Evolutionary conservation across 768 basidiomycete genomes (phyloP).

Genomic region (Lactifluus rugatus): DNA sequence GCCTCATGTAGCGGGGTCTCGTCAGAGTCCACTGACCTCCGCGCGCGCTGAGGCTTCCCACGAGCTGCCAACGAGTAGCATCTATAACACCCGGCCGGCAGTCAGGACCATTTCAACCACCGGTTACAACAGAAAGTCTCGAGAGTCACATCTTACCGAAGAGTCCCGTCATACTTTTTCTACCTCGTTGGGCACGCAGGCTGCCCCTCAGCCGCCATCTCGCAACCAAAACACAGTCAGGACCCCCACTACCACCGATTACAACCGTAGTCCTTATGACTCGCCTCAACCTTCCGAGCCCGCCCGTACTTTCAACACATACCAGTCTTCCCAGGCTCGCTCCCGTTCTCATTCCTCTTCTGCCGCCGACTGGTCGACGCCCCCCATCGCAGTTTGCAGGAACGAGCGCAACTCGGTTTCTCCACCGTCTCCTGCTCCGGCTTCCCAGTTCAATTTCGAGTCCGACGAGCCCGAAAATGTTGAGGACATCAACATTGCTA

Average conservation of each 20-base stretch:
- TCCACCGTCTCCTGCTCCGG: neutral
- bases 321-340: neutral
- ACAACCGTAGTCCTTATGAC: neutral
- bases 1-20: too few species aligned
- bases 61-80: too few species aligned
- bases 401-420: neutral
- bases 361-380: neutral
- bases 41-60: too few species aligned
- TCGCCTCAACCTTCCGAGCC: neutral
- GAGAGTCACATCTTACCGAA: too few species aligned
- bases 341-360: neutral
- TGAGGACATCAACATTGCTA: neutral
- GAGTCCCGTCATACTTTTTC: too few species aligned
- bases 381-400: neutral
- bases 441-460: too few species aligned
- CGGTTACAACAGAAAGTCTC: too few species aligned
- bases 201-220: neutral
- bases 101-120: too few species aligned
- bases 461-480: neutral
- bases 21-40: too few species aligned
- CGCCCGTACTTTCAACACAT: neutral
- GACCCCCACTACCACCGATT: neutral
- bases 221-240: neutral
- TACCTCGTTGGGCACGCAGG: neutral
- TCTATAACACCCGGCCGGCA: too few species aligned